Base-by-base conservation (phyloP, 352 stramenopile species). In the Globisporangium cederbergense region DNA sequence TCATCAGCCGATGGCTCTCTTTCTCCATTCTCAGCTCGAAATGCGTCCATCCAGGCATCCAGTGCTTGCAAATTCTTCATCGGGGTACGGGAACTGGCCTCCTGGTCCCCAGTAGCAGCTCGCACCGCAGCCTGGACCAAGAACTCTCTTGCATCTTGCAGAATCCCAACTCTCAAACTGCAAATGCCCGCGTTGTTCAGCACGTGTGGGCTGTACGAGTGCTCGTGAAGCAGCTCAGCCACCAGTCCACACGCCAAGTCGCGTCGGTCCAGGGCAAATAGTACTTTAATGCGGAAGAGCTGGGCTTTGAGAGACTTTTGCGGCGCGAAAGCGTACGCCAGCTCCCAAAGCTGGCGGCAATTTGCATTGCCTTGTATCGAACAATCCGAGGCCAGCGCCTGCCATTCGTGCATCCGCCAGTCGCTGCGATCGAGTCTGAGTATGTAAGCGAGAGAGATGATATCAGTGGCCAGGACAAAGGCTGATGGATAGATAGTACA, bases 381-480 rank as follows among this genome's bases (percentile, higher is more conserved):
- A 38, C 34, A 28, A 28, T 28, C 34, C 9, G 9, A 38, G 34
- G 0, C 30, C 61, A 25, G 9, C 40, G 47, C 68, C 69, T 67
- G 63, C n/a, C 67, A 65, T 25, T 86, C 74, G 42, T 87, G 57
- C n/a, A 78, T 64, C 13, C 79, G 74, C 80, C 80, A 89, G 57
- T 88, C 80, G 14, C 74, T 69, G 3, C 75, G 77, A 45, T 89
- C 80, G 60, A 76, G 65, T 14, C 75, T 81, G 34, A 60, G 25
- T 53, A 13, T 53, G 34, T n/a, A 34, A 8, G 16, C 47, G 11
- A 36, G 22, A 7, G 9, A 9, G 22, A 52, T 20, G 22, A 34
- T 38, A 10, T 38, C 3, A 38, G 9, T 38, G 34, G 34, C 10
- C 34, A 38, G 34, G n/a, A 53, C 28, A 53, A 42, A 4, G 56